Evolutionary conservation across 805 yeast genomes (phyloP), one percentile per base, ranked within the genome.

Genomic region (Pichia deserticola): DNA sequence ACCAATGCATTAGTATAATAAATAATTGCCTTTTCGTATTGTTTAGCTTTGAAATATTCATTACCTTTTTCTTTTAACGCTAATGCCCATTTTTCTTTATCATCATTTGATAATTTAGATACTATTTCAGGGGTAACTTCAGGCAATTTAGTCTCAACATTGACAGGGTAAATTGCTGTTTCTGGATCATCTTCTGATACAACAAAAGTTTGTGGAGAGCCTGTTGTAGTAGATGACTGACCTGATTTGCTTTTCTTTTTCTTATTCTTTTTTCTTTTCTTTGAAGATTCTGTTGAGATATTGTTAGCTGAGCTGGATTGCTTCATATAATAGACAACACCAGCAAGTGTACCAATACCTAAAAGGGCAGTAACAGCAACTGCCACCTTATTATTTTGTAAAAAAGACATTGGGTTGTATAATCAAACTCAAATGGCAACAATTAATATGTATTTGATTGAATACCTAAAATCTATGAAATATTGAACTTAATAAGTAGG

Each of bases 11-110:
- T 79, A 40, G 87, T 67, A 73, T 93, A 93, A 67, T 76, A 84
- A 42, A 77, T 79, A 60, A 89, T 79, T 41, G 98, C 98, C n/a
- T 76, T 75, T 48, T 79, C 76, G 62, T 75, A 86, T 47, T 84
- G 73, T 69, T 86, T 84, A 51, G 61, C 61, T 67, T 84, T 86
- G 75, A 87, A 93, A 51, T 72, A 79, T 47, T 74, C 75, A 68
- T 93, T 93, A 61, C 99, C 99, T 50, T 86, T 89, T 60, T 84
- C 92, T 70, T 93, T 93, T 70, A 92, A 77, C 40, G 83, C 81
- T 47, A 79, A 65, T 5, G 96, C 88, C 76, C 83, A 76, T 45
- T 73, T 72, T 40, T 78, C 83, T 67, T 74, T 82, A 57, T 79
- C 78, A 54, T 71, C 75, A 5, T 64, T 72, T 7, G 78, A 60